These are phyloP conservation scores for Flaveria linearis DNA, from an alignment of 129 eudicot genomes.

Conservation along the genomic window DNA sequence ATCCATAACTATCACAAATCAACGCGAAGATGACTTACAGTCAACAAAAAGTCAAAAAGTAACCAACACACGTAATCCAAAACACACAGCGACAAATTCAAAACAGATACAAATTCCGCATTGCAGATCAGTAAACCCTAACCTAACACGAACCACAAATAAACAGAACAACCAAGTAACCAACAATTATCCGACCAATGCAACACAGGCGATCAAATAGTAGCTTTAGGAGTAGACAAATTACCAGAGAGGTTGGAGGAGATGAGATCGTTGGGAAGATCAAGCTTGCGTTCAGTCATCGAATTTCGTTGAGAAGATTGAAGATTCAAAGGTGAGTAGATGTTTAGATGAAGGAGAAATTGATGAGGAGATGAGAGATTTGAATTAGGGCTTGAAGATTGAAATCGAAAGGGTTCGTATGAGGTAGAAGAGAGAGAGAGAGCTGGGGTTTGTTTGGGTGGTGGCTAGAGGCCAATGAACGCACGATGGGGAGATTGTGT, in stretches of 20 bases:
- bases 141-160: constrained; percentile 15
- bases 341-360: not conserved
- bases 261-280: constrained; percentile 79
- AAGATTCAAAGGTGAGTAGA: not conserved
- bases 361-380: not conserved
- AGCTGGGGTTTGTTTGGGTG: not conserved
- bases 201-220: not conserved
- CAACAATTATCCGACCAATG: not conserved
- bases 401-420: not conserved
- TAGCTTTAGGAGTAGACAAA: too few species aligned
- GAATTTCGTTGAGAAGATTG: constrained; percentile 29
- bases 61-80: not conserved
- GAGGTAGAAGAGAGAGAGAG: not conserved
- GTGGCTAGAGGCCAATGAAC: constrained; percentile 9
- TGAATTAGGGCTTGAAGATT: not conserved
- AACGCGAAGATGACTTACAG: not conserved
- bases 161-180: not conserved
- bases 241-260: constrained; percentile 48
- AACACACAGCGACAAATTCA: not conserved
- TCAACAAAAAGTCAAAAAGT: not conserved
- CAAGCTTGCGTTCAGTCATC: constrained; percentile 65
- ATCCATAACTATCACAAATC: not conserved
- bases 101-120: not conserved
- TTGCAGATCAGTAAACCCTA: constrained; percentile 53
- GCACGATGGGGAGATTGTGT: not conserved